Base-by-base conservation (phyloP, 441 rosid species). In the Flueggea neowawraea region DNA sequence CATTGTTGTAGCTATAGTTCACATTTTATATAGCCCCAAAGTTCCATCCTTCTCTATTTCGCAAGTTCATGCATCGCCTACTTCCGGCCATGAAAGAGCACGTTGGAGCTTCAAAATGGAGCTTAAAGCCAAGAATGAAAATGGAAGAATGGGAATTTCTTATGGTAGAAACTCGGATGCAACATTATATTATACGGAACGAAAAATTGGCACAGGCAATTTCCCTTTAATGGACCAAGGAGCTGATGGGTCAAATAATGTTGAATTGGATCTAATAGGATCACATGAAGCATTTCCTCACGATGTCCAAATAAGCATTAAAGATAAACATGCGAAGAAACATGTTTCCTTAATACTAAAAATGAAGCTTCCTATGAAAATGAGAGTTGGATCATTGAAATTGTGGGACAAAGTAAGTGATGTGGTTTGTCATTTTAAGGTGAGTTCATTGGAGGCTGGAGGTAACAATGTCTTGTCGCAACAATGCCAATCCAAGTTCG, bases 371-470 rank as follows among this genome's bases (percentile, higher is more conserved):
- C 55, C 73, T 6, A 66, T 64, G 61, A 50, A 52, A 31, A 43
- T 77, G 57, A 77, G 62, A n/a, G 16, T 58, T 16, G 36, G 73
- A 61, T 5, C 33, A 11, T 10, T 73, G 6, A 55, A 33, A 54
- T 52, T 69, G 36, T 62, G 69, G 73, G 64, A 16, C 4, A 67
- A 58, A 69, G 62, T 36, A 22, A 52, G 72, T 50, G 53, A 63
- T 22, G 73, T 77, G 13, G 56, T 48, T 16, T 79, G 83, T 66
- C 33, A 59, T 13, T 65, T 82, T 31, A 66, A 69, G 66, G 80
- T 79, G 16, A 68, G 59, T 52, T 68, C 76, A 1, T 57, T 82
- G 59, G 75, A 73, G 16, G 1, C 28, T 22, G 12, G 41, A 55
- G 72, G 67, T 61, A 61, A 56, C 10, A 64, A 66, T 32, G 17